These are phyloP conservation scores for Penicillium sp. DNA, from an alignment of 2,329 filamentous ascomycete species.

Conservation along the genomic window DNA sequence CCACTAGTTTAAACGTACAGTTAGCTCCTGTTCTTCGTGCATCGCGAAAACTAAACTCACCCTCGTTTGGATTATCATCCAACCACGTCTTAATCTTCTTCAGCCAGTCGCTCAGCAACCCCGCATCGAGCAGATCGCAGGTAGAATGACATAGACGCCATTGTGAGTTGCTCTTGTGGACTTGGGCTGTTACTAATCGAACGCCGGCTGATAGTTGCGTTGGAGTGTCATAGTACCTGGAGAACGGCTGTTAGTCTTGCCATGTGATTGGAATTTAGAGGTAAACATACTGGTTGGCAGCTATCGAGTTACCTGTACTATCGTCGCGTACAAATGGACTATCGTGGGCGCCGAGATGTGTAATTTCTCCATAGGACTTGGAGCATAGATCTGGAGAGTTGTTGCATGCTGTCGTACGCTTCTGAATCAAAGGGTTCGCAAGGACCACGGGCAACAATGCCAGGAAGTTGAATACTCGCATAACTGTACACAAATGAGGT, in stretches of 20 bases:
- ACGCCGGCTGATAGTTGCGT: constrained; percentile 68
- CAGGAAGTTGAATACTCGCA: constrained; percentile 32
- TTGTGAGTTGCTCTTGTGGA: constrained; percentile 59
- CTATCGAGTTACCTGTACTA: constrained; percentile 59
- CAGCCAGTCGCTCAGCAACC: constrained; percentile 64
- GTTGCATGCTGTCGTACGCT: constrained; percentile 63
- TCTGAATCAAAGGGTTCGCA: constrained; percentile 26
- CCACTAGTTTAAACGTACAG: constrained; percentile 47
- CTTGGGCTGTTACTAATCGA: constrained; percentile 68
- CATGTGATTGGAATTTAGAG: neutral
- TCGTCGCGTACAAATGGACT: constrained; percentile 67
- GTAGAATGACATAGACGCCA: constrained; percentile 69
- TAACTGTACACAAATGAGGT: constrained; percentile 14
- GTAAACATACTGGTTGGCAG: constrained; percentile 65
- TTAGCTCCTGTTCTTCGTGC: neutral
- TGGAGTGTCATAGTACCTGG: constrained; percentile 62
- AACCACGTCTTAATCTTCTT: constrained; percentile 65
- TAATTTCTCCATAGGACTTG: constrained; percentile 70
- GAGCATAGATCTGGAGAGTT: constrained; percentile 73
- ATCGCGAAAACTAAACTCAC: constrained; percentile 19
- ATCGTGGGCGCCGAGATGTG: constrained; percentile 74
- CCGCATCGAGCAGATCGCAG: constrained; percentile 68
- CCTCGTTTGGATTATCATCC: constrained; percentile 65
- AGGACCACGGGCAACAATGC: constrained; percentile 30
- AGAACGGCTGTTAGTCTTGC: neutral